Percentiles rank a stretch among this genome's conserved stretches.
phyloP scores from a whole-genome alignment of 2,329 filamentous ascomycete species.

The Talaromyces sp. region DNA sequence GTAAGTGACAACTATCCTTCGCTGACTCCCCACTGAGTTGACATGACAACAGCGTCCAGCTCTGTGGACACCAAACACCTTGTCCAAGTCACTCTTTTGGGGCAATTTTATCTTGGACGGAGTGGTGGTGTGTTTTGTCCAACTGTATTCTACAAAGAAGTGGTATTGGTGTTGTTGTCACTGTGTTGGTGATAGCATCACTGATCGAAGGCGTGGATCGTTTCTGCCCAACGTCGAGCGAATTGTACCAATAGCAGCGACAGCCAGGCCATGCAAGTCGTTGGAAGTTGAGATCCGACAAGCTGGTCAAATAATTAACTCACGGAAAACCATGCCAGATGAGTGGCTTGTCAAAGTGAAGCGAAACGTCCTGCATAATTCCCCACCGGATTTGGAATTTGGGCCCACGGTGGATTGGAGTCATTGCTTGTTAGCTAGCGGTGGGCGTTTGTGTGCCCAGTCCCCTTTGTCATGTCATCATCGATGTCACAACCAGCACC shows the following conservation, averaged over 20 bases:
- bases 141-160: neutral
- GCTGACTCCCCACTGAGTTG: neutral
- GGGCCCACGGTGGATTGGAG: neutral
- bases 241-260: constrained; percentile 7
- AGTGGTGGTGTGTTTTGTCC: neutral
- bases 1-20: neutral
- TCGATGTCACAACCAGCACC: neutral
- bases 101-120: neutral
- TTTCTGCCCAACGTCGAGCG: constrained; percentile 13
- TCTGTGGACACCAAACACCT: neutral
- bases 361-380: constrained; percentile 10
- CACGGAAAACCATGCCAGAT: constrained; percentile 3
- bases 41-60: neutral
- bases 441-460: neutral
- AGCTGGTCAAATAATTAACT: constrained; percentile 10
- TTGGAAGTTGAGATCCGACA: constrained; percentile 7
- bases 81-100: neutral
- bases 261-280: constrained; percentile 6
- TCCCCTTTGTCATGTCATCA: neutral
- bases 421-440: neutral
- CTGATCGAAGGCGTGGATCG: neutral
- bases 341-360: constrained; percentile 12
- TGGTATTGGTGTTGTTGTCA: neutral
- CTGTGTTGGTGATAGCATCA: neutral
- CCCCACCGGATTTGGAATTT: constrained; percentile 6